Evolutionary conservation across 1,284 basidiomycete species (phyloP).

Genomic region (Ceratobasidium papillatum): DNA sequence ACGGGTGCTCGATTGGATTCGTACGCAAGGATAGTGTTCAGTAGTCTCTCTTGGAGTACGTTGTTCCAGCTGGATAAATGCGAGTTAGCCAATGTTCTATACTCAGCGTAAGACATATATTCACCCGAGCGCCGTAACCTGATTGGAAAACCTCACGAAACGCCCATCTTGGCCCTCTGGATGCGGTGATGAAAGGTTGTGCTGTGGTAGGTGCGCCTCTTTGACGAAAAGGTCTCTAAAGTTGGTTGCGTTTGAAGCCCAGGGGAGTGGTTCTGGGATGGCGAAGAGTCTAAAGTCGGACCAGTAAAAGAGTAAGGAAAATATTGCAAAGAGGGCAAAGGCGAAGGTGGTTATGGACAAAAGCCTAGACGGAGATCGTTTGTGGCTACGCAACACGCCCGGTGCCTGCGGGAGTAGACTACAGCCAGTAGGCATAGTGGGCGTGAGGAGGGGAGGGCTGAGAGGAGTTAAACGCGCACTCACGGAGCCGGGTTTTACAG

Average conservation of each 20-base stretch:
- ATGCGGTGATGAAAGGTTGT: conserved; percentile 36
- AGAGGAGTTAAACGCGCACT: no score
- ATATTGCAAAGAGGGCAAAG: background rate
- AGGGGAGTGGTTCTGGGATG: background rate
- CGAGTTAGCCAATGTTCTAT: background rate
- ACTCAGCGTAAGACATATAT: background rate
- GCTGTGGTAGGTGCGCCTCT: conserved; percentile 43
- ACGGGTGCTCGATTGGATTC: conserved; percentile 44
- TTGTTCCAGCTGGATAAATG: conserved; percentile 65
- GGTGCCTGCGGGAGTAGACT: background rate
- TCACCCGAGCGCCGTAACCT: conserved; percentile 41
- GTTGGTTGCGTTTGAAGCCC: conserved; percentile 13
- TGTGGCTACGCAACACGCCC: background rate
- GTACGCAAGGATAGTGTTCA: conserved; percentile 47
- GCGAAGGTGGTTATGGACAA: background rate
- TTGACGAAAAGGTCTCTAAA: conserved; percentile 28
- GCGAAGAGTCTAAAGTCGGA: background rate
- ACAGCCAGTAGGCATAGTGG: background rate
- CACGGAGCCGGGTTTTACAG: no score
- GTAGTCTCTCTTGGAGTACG: conserved; percentile 62
- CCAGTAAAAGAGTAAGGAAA: conserved; percentile 17
- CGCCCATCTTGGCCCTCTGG: conserved; percentile 43
- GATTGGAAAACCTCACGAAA: conserved; percentile 34
- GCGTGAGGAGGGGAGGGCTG: background rate
- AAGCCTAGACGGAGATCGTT: conserved; percentile 7